Percentiles rank a stretch among this genome's conserved stretches.
Evolutionary conservation across 305 asterid species (phyloP).

Genomic region (Euphrasia arctica): DNA sequence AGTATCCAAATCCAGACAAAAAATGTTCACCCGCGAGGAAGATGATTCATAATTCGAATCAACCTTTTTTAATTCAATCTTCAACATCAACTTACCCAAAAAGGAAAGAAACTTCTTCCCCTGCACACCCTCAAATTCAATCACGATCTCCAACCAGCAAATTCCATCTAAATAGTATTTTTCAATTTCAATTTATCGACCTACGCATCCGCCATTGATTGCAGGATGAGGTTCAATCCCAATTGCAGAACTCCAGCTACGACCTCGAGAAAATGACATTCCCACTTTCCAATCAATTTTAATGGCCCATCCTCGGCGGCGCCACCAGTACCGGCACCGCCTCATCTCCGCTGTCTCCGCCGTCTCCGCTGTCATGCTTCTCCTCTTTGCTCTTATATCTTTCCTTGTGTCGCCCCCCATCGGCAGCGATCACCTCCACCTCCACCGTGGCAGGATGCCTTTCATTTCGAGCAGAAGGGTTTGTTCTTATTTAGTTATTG

Average conservation of each 20-base stretch:
- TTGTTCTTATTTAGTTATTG: neutral
- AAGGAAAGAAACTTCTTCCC: no score
- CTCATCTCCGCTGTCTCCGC: conserved; percentile 51
- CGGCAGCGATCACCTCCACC: conserved; percentile 46
- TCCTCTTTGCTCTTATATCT: conserved; percentile 52
- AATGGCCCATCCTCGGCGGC: conserved; percentile 84
- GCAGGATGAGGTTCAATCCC: conserved; percentile 24
- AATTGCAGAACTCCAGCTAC: conserved; percentile 32
- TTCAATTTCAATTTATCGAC: neutral
- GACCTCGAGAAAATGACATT: conserved; percentile 27
- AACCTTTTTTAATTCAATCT: no score
- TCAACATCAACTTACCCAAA: no score
- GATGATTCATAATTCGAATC: no score
- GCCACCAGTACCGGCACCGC: conserved; percentile 54
- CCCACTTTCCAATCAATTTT: conserved; percentile 25
- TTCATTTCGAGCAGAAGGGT: conserved; percentile 12
- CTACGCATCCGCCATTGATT: conserved; percentile 18
- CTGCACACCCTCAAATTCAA: no score
- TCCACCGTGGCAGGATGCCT: conserved; percentile 17
- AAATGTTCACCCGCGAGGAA: no score
- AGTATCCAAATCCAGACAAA: no score
- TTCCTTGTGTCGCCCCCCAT: conserved; percentile 69
- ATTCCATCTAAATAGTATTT: neutral
- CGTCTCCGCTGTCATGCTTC: conserved; percentile 49
- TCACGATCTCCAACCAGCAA: neutral